Conservation (phyloP, 2,329 filamentous ascomycete genomes). For the Aspergillus tanneri region DNA sequence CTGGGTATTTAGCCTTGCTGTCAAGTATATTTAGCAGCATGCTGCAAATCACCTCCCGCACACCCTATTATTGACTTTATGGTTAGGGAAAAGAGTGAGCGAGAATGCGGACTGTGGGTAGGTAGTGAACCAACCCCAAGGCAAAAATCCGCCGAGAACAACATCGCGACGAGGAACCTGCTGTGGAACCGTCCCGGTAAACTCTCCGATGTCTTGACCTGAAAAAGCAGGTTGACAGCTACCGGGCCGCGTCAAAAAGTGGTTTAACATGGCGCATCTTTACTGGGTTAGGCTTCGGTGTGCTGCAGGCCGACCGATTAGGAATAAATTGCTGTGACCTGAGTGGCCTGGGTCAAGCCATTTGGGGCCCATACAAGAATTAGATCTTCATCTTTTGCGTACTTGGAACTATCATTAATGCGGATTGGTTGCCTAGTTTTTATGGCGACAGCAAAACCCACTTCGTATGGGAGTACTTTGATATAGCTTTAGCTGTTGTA, state of each 20-base stretch:
- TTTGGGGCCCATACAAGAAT: neutral
- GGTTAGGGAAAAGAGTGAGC: neutral
- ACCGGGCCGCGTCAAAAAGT: conserved; percentile 14
- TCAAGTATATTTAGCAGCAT: neutral
- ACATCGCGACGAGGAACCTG: conserved; percentile 6
- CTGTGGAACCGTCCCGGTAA: conserved; percentile 25
- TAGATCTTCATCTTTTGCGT: neutral
- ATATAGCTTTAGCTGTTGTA: too few relatives aligned
- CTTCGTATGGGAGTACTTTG: too few relatives aligned
- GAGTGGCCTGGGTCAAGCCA: neutral
- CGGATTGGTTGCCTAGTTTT: neutral
- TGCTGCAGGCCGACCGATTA: conserved; percentile 23
- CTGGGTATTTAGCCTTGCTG: neutral
- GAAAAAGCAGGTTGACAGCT: conserved; percentile 34
- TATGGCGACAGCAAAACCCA: neutral
- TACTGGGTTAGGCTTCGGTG: conserved; percentile 11
- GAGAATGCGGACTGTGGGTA: neutral
- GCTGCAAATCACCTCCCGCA: conserved; percentile 1
- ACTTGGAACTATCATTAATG: conserved; percentile 4
- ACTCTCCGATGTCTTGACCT: conserved; percentile 31
- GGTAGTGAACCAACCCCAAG: neutral
- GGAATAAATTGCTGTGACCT: conserved; percentile 6
- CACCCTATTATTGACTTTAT: neutral
- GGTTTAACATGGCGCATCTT: conserved; percentile 7
- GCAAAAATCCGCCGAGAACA: neutral